Evolutionary conservation across 2,329 filamentous ascomycete species (phyloP).

Genomic region (Beauveria rudraprayagi): DNA sequence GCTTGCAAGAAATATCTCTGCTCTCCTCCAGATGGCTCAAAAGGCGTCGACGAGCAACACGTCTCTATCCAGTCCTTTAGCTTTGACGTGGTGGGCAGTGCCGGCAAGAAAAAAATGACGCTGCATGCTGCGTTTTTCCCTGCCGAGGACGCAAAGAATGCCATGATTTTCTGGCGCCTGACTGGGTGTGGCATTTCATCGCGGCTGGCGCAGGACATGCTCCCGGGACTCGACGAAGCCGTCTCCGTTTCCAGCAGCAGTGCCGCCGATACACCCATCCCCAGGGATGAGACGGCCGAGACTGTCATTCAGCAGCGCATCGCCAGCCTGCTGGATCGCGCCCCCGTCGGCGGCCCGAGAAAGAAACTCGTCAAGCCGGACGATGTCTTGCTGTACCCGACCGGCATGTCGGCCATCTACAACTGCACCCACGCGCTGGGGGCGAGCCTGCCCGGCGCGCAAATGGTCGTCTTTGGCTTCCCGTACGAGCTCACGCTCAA

Average conservation of each 20-base stretch:
- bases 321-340: not conserved
- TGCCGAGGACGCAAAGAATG: not conserved
- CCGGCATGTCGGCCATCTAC: constrained; percentile 47
- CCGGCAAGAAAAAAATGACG: not conserved
- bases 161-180: not conserved
- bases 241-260: not conserved
- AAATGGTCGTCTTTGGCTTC: constrained; percentile 35
- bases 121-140: not conserved
- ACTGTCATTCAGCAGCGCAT: not conserved
- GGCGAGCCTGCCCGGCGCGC: constrained; percentile 20
- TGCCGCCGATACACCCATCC: not conserved
- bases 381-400: constrained; percentile 46
- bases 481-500: constrained; percentile 44
- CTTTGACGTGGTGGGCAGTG: not conserved
- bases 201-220: not conserved
- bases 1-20: not conserved
- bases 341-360: constrained; percentile 7
- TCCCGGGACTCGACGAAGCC: not conserved
- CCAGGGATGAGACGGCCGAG: not conserved
- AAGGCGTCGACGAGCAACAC: not conserved
- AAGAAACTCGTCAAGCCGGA: constrained; percentile 17
- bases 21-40: not conserved
- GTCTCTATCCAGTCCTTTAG: not conserved
- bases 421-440: constrained; percentile 31
- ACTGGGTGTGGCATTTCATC: not conserved